These are phyloP conservation scores for Xylaria sp. DNA, from an alignment of 2,329 filamentous ascomycete species.

Conservation along the genomic window DNA sequence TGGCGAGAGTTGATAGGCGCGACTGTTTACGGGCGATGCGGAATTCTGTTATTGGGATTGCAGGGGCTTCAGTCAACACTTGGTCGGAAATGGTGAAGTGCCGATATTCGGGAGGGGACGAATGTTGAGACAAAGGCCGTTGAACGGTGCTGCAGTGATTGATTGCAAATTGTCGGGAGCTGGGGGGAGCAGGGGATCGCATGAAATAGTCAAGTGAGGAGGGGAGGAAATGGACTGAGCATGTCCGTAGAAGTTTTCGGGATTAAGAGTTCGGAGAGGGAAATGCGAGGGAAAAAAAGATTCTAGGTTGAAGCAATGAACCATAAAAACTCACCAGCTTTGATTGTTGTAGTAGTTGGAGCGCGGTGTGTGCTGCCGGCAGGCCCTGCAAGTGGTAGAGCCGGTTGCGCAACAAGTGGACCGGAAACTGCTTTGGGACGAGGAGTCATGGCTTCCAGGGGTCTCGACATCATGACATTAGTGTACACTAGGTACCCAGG, in stretches of 20 bases:
- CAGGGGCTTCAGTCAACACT: slow-evolving; percentile 34
- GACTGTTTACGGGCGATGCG: slow-evolving; percentile 45
- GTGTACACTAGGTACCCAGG: not conserved
- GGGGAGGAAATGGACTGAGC: not conserved
- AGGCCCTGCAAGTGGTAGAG: slow-evolving; percentile 30
- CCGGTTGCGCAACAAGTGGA: slow-evolving; percentile 39
- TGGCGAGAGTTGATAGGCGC: slow-evolving; percentile 46
- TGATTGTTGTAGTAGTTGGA: slow-evolving; percentile 38
- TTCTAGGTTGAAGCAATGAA: slow-evolving; percentile 28
- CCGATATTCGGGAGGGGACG: slow-evolving; percentile 38
- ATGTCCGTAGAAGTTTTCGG: not conserved
- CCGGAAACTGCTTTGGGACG: slow-evolving; percentile 35
- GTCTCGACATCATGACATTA: slow-evolving; percentile 29
- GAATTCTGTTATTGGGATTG: slow-evolving; percentile 43
- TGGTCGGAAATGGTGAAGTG: slow-evolving; percentile 23
- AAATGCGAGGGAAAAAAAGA: slow-evolving; percentile 4
- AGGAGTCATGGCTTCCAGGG: slow-evolving; percentile 40
- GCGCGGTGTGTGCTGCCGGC: slow-evolving; percentile 26
- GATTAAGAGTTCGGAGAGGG: not conserved
- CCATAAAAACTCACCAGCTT: slow-evolving; percentile 33
- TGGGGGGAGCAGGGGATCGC: not conserved
- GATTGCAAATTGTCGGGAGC: slow-evolving; percentile 11
- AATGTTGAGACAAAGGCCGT: slow-evolving; percentile 10
- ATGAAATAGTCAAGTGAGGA: not conserved
- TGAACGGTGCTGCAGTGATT: not conserved